phyloP scores from a whole-genome alignment of 495 filamentous ascomycete genomes.

The Monascus purpureus region DNA sequence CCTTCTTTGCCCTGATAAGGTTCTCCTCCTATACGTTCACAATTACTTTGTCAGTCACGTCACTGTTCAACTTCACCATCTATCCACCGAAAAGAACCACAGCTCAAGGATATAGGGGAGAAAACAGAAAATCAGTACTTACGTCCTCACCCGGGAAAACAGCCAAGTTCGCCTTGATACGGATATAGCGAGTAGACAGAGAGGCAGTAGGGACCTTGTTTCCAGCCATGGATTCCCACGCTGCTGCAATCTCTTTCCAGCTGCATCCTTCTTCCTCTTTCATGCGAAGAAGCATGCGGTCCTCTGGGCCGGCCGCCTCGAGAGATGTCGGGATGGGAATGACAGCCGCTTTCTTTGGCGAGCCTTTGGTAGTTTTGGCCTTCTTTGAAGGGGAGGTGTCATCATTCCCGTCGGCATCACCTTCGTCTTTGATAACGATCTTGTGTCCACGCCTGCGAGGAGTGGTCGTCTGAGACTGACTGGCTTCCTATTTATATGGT shows the following conservation, averaged over 20 bases:
- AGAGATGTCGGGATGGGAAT: slow-evolving; percentile 7
- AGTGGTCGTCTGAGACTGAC: background rate
- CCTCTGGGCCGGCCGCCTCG: slow-evolving; percentile 2
- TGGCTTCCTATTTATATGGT: too few relatives aligned
- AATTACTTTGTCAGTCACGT: background rate
- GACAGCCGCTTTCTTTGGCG: slow-evolving; percentile 1
- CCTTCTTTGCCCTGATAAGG: slow-evolving; percentile 8
- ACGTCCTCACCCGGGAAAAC: slow-evolving; percentile 7
- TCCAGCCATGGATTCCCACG: slow-evolving; percentile 6
- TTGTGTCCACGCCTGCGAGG: slow-evolving; percentile 1
- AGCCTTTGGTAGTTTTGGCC: slow-evolving; percentile 1
- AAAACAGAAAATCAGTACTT: slow-evolving; percentile 3
- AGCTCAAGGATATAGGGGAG: too few relatives aligned
- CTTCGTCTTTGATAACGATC: background rate
- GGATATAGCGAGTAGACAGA: slow-evolving; percentile 6
- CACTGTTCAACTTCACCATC: too few relatives aligned
- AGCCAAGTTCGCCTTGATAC: slow-evolving; percentile 14
- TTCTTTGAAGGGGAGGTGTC: slow-evolving; percentile 2
- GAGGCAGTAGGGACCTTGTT: slow-evolving; percentile 5
- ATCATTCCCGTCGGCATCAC: background rate
- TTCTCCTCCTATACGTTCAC: slow-evolving; percentile 4
- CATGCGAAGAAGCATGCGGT: slow-evolving; percentile 8
- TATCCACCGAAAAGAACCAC: too few relatives aligned
- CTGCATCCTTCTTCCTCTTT: slow-evolving; percentile 6
- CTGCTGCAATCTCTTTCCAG: slow-evolving; percentile 10